Evolutionary conservation across 2,329 filamentous ascomycete genomes (phyloP), one percentile per base, ranked within the genome.

Genomic region (Diaporthe sp.): DNA sequence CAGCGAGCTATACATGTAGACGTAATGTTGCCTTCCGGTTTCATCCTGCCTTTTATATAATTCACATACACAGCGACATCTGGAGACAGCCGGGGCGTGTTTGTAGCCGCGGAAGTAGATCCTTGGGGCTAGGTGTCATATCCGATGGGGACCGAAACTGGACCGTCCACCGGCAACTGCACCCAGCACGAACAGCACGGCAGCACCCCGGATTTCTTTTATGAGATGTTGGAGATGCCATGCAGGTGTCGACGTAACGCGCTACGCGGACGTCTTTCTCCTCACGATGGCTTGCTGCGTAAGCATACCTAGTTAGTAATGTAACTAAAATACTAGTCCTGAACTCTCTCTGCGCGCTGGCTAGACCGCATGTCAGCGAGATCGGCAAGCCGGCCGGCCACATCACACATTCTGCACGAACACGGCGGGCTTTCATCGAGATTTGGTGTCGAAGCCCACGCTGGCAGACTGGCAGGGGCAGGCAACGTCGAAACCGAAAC

Each of bases 281-380:
- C 46, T 28, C 22, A 25, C 15, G 28, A 39, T 39, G 9, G 22
- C n/a, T 53, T n/a, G 13, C 10, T 25, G n/a, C 12, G 28, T n/a
- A 37, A 67, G 62, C 46, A 25, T 51, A 3, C 31, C 22, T 68
- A 68, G 28, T 39, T 53, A 68, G 31, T 39, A 53, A 68, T 68
- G 46, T 13, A 68, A 68, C 62, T 68, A 68, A 67, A 39, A 61
- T 61, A 51, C 62, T 68, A 70, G 65, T 55, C 51, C 15, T 55
- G 34, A 70, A 55, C 65, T 70, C 46, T 55, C 46, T 8, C 22
- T 37, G 31, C 46, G 22, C 39, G 39, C 9, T 51, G 7, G 15
- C 31, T 49, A 68, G 31, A 17, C 46, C 65, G 46, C 65, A 53
- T 67, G 15, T 25, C 49, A 39, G 65, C 65, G 55, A 55, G 65